phyloP scores from a whole-genome alignment of 129 eudicot genomes.

The Solidago caesia region DNA sequence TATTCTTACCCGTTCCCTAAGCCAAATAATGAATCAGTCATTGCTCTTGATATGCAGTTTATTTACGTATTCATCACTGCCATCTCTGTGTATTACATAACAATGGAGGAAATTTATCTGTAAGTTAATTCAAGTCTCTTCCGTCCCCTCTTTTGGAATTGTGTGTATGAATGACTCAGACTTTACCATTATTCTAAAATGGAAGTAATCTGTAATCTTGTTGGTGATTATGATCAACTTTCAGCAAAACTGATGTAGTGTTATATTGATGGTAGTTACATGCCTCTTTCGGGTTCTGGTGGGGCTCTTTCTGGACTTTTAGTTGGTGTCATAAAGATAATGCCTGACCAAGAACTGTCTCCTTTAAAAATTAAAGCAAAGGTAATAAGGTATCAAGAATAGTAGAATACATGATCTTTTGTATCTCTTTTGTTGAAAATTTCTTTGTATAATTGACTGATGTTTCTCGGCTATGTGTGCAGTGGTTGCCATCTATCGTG shows the following conservation, averaged over 20 bases:
- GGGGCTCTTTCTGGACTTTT: slow-evolving; percentile 79
- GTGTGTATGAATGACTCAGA: too few relatives aligned
- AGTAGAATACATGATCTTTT: background rate
- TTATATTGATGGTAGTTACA: slow-evolving; percentile 44
- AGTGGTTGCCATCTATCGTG: slow-evolving; percentile 80
- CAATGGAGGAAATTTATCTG: slow-evolving; percentile 75
- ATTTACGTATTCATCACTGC: slow-evolving; percentile 57
- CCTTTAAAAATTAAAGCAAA: slow-evolving; percentile 56
- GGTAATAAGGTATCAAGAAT: slow-evolving; percentile 47
- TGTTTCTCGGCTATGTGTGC: slow-evolving; percentile 38
- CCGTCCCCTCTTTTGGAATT: background rate
- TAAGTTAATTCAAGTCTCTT: slow-evolving; percentile 38
- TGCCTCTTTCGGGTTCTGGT: slow-evolving; percentile 87
- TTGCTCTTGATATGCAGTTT: slow-evolving; percentile 57
- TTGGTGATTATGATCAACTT: slow-evolving; percentile 8
- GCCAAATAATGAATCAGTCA: slow-evolving; percentile 72
- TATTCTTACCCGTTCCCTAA: slow-evolving; percentile 74
- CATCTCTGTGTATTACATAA: slow-evolving; percentile 63
- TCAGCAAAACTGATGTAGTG: slow-evolving; percentile 5
- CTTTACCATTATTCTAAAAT: too few relatives aligned
- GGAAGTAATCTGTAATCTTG: background rate
- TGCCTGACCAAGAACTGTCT: slow-evolving; percentile 83
- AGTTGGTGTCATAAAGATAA: slow-evolving; percentile 79
- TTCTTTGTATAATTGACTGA: background rate
- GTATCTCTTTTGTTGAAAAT: background rate